phyloP scores from a whole-genome alignment of 2,329 filamentous ascomycete species.

The Rhynchosporium agropyri region DNA sequence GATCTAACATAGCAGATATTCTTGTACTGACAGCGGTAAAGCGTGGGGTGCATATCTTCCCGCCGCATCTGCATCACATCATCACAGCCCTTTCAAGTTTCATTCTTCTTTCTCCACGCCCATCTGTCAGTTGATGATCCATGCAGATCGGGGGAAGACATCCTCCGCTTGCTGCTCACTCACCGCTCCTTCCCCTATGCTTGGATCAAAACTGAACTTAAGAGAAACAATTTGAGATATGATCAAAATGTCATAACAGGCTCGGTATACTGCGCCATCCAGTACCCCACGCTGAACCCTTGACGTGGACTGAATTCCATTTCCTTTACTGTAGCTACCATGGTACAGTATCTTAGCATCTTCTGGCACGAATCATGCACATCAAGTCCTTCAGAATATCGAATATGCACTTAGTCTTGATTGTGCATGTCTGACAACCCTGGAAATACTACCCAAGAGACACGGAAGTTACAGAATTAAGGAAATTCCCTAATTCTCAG shows the following conservation, averaged over 20 bases:
- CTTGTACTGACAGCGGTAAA: neutral
- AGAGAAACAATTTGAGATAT: too few relatives aligned
- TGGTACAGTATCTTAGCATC: too few relatives aligned
- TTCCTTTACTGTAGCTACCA: too few relatives aligned
- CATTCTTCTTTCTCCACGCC: neutral
- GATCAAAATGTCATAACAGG: too few relatives aligned
- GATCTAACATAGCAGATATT: conserved; percentile 5
- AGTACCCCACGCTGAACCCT: too few relatives aligned
- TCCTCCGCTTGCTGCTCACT: too few relatives aligned
- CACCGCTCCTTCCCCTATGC: too few relatives aligned
- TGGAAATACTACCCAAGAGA: neutral
- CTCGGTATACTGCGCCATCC: too few relatives aligned
- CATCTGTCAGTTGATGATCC: neutral
- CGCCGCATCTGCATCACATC: neutral
- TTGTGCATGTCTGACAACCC: neutral
- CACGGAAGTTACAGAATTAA: neutral
- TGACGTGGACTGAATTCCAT: too few relatives aligned
- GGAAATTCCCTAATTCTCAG: neutral
- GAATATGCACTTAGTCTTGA: neutral
- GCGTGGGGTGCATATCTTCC: conserved; percentile 12
- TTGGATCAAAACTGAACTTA: too few relatives aligned
- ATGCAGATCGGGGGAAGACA: too few relatives aligned
- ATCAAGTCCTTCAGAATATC: neutral
- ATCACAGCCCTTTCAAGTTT: neutral
- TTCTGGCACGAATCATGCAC: too few relatives aligned